Evolutionary conservation across 306 rosid species (phyloP).

Genomic region (Lagenaria siceraria): DNA sequence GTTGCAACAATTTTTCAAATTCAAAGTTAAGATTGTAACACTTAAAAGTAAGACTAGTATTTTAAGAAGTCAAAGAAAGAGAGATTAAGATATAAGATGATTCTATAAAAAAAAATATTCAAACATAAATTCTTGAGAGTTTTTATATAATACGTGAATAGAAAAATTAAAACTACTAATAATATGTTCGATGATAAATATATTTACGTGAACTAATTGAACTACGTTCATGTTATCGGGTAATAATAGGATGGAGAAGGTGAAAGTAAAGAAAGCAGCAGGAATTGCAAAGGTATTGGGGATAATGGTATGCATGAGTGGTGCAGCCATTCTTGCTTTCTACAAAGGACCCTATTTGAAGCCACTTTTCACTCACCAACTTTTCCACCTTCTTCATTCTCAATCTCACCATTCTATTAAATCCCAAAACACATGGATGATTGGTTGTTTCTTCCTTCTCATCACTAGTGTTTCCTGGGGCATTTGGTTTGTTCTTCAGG

Average conservation of each 20-base stretch:
- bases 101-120: too few relatives aligned
- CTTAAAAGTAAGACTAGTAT: too few relatives aligned
- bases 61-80: too few relatives aligned
- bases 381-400: neutral
- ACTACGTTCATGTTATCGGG: too few relatives aligned
- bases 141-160: too few relatives aligned
- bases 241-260: constrained; percentile 24
- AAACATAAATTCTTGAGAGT: too few relatives aligned
- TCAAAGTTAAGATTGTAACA: too few relatives aligned
- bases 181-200: too few relatives aligned
- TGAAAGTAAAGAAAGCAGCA: constrained; percentile 23
- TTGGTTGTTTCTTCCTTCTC: constrained; percentile 37
- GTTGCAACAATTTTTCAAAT: too few relatives aligned
- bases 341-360: constrained; percentile 43
- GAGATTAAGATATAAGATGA: too few relatives aligned
- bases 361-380: constrained; percentile 10
- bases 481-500: constrained; percentile 23
- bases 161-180: too few relatives aligned
- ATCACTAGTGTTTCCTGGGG: constrained; percentile 30
- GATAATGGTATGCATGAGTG: constrained; percentile 29
- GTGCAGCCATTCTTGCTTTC: constrained; percentile 40
- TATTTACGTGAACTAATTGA: too few relatives aligned
- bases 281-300: constrained; percentile 47
- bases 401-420: neutral
- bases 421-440: constrained; percentile 27